Evolutionary conservation across 306 rosid species (phyloP).

Genomic region (Lagenaria siceraria): DNA sequence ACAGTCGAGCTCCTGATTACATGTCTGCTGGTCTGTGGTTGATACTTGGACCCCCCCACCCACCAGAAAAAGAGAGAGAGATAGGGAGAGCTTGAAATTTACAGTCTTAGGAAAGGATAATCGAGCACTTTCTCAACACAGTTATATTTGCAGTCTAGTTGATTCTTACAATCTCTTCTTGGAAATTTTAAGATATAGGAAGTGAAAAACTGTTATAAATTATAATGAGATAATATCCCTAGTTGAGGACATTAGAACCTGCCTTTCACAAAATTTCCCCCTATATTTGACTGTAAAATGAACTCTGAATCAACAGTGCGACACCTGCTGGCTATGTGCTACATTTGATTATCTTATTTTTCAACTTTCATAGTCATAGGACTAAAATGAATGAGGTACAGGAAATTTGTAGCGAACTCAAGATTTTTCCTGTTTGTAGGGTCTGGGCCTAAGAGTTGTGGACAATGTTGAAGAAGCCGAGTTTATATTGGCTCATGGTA

Average conservation of each 20-base stretch:
- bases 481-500: constrained; percentile 89
- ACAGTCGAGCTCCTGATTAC: background rate
- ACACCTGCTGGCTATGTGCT: background rate
- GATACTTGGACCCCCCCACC: background rate
- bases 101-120: background rate
- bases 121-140: background rate
- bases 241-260: background rate
- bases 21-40: background rate
- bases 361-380: background rate
- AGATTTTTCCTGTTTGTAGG: constrained; percentile 27
- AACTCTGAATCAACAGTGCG: background rate
- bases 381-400: background rate
- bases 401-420: background rate
- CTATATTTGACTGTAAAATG: background rate
- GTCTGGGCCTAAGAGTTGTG: constrained; percentile 68
- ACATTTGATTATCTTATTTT: background rate
- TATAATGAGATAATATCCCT: background rate
- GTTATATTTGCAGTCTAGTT: background rate
- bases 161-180: background rate
- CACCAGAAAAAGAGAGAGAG: background rate
- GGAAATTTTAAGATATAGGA: background rate
- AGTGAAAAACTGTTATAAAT: background rate
- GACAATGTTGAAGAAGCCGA: constrained; percentile 72
- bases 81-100: background rate
- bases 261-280: background rate